Evolutionary conservation across 345 rosid species (phyloP).

Genomic region (Moringa oleifera): DNA sequence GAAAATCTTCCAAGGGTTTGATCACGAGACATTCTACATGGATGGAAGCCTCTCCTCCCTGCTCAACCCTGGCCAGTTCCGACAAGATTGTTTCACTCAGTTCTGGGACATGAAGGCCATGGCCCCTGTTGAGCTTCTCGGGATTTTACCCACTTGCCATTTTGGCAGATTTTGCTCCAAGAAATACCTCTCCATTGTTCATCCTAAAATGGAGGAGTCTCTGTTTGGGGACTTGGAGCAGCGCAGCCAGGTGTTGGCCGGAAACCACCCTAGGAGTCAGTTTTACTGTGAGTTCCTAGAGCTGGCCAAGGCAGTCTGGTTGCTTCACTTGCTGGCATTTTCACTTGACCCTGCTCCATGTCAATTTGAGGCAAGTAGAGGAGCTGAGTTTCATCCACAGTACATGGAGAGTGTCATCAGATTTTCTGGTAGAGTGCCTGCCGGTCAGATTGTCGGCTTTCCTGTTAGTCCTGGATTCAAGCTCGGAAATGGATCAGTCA

Average conservation of each 20-base stretch:
- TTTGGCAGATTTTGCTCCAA: constrained; percentile 86
- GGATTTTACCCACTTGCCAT: constrained; percentile 74
- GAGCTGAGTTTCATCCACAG: constrained; percentile 72
- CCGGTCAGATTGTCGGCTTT: constrained; percentile 74
- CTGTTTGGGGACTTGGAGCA: constrained; percentile 85
- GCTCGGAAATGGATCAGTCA: constrained; percentile 63
- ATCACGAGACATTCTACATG: constrained; percentile 92
- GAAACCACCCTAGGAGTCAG: constrained; percentile 80
- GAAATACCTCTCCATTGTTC: constrained; percentile 77
- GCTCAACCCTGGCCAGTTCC: constrained; percentile 74
- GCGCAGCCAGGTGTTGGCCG: constrained; percentile 49
- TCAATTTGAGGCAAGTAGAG: constrained; percentile 79
- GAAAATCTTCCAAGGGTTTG: constrained; percentile 79
- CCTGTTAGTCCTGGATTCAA: constrained; percentile 89
- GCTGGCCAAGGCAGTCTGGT: constrained; percentile 79
- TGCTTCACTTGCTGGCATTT: constrained; percentile 92
- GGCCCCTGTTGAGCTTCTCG: constrained; percentile 88
- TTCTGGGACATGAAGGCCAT: constrained; percentile 89
- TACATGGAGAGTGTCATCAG: constrained; percentile 87
- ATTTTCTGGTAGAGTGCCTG: constrained; percentile 56
- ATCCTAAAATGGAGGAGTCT: constrained; percentile 93
- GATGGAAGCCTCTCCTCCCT: constrained; percentile 83
- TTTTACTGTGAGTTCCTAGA: constrained; percentile 77
- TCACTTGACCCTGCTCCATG: constrained; percentile 81
- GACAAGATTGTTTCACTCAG: constrained; percentile 79